Conservation (phyloP, 75 land plant genomes). For the Chamaecyparis obtusa region DNA sequence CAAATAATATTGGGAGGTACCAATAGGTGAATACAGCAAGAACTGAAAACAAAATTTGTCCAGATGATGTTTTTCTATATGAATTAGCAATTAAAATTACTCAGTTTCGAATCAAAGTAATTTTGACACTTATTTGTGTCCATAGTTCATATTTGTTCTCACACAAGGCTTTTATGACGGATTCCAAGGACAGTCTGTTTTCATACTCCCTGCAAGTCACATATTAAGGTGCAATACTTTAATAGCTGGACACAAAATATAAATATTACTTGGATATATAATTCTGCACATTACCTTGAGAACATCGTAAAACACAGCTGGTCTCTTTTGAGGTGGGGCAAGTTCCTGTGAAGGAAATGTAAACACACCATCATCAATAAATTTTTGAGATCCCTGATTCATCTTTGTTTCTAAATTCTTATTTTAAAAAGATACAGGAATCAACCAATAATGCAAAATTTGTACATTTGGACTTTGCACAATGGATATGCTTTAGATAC, state of each 20-base stretch:
- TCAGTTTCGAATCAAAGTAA: background rate
- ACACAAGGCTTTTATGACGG: background rate
- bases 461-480: background rate
- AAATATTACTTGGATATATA: background rate
- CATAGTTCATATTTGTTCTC: background rate
- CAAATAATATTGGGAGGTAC: background rate
- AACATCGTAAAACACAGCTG: background rate
- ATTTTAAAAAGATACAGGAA: background rate
- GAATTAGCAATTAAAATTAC: background rate
- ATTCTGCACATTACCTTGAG: background rate
- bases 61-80: background rate
- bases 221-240: too few relatives aligned
- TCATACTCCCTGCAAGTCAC: constrained; percentile 1
- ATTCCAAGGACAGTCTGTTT: background rate
- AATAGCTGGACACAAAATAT: background rate
- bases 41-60: background rate
- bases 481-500: background rate
- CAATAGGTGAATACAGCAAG: background rate
- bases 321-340: constrained; percentile 6
- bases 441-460: background rate
- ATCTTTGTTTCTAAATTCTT: background rate
- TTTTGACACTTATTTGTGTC: background rate
- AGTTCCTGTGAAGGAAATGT: background rate
- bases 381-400: background rate
- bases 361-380: background rate